These are phyloP conservation scores for Brassica napus DNA, from an alignment of 345 rosid species.

Conservation along the genomic window DNA sequence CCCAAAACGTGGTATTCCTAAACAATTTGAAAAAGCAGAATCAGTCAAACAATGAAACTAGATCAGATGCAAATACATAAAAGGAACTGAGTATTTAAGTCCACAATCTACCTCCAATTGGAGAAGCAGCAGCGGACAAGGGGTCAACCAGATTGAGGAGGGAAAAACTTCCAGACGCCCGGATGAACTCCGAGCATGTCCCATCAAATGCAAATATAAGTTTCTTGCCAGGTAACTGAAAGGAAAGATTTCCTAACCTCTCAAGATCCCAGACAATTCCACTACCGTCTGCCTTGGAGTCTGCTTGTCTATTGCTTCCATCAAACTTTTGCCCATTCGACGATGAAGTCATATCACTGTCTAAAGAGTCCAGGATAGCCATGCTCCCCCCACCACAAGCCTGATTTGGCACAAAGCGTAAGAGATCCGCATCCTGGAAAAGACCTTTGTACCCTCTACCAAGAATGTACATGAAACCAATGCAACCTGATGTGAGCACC, in stretches of 20 bases:
- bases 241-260: constrained; percentile 76
- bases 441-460: constrained; percentile 99
- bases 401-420: constrained; percentile 95
- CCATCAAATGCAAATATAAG: constrained; percentile 99
- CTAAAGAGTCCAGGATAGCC: constrained; percentile 95
- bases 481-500: constrained; percentile 94
- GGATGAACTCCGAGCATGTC: constrained; percentile 77
- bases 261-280: constrained; percentile 99
- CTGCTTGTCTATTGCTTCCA: constrained; percentile 67
- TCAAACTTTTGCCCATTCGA: constrained; percentile 67
- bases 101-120: constrained; percentile 78
- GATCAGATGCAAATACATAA: constrained; percentile 12
- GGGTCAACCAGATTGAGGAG: constrained; percentile 98
- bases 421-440: constrained; percentile 90
- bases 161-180: constrained; percentile 74
- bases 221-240: constrained; percentile 95
- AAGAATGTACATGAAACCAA: constrained; percentile 96
- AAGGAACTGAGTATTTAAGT: constrained; percentile 9
- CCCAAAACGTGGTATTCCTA: constrained; percentile 98
- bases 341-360: constrained; percentile 68
- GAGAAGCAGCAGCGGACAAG: constrained; percentile 97
- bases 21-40: constrained; percentile 28
- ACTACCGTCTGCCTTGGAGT: constrained; percentile 89
- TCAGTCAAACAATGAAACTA: constrained; percentile 7
- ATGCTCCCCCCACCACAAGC: constrained; percentile 99